Evolutionary conservation across 768 basidiomycete species (phyloP).

Genomic region (Pleurotus djamor): DNA sequence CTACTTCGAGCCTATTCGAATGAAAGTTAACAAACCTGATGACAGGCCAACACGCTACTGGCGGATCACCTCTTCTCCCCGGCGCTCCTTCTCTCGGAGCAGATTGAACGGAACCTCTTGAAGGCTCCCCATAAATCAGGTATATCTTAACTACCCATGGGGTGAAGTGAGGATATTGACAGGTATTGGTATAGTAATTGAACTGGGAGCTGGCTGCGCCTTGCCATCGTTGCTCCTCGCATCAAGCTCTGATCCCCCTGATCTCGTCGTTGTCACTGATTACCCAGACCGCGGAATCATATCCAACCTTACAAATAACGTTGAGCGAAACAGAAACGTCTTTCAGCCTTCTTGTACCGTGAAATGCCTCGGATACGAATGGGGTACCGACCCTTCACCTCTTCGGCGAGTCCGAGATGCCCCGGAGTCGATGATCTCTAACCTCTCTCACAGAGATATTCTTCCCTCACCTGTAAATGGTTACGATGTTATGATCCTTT

Average conservation of each 20-base stretch:
- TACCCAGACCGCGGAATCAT: slow-evolving; percentile 66
- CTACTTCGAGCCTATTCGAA: no score
- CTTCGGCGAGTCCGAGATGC: not conserved
- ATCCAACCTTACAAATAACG: slow-evolving; percentile 52
- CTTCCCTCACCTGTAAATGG: slow-evolving; percentile 18
- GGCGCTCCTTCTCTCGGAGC: slow-evolving; percentile 61
- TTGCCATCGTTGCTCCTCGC: slow-evolving; percentile 64
- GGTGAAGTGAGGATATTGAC: not conserved
- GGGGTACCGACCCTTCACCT: slow-evolving; percentile 41
- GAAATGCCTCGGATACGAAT: slow-evolving; percentile 53
- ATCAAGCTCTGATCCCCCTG: slow-evolving; percentile 39
- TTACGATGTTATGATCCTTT: slow-evolving; percentile 64
- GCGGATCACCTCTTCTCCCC: slow-evolving; percentile 78
- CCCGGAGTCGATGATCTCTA: not conserved
- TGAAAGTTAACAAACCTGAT: no score
- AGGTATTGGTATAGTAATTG: slow-evolving; percentile 44
- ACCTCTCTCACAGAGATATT: slow-evolving; percentile 13
- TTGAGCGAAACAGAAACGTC: slow-evolving; percentile 41
- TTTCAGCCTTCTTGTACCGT: slow-evolving; percentile 40
- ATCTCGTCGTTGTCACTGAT: slow-evolving; percentile 61
- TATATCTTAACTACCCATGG: slow-evolving; percentile 12
- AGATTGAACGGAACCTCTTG: slow-evolving; percentile 56
- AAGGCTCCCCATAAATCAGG: slow-evolving; percentile 38
- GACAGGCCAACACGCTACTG: slow-evolving; percentile 64
- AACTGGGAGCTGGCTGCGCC: slow-evolving; percentile 69